Conservation (phyloP, 2,329 filamentous ascomycete species). For the Arthroderma sp. region DNA sequence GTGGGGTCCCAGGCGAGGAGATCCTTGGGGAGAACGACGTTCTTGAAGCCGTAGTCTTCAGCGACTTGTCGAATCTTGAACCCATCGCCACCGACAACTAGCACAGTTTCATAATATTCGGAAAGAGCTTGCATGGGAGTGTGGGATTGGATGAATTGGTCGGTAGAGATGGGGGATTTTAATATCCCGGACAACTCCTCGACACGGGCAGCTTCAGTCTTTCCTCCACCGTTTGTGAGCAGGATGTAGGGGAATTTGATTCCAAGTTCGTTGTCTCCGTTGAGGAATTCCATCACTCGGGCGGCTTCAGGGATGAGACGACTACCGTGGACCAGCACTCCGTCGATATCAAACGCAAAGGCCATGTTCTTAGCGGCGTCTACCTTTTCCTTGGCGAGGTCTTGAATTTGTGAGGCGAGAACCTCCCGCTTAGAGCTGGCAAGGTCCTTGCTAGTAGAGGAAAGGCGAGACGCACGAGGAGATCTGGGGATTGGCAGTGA, state of each 20-base stretch:
- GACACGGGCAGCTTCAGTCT: slow-evolving; percentile 52
- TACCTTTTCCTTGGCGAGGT: slow-evolving; percentile 53
- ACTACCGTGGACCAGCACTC: slow-evolving; percentile 62
- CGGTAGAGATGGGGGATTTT: slow-evolving; percentile 49
- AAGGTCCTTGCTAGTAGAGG: slow-evolving; percentile 46
- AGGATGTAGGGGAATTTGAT: slow-evolving; percentile 68
- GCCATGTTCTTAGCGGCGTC: slow-evolving; percentile 63
- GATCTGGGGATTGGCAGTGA: slow-evolving; percentile 59
- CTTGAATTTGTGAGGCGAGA: slow-evolving; percentile 56
- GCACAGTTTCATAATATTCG: slow-evolving; percentile 64
- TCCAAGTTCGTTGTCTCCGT: slow-evolving; percentile 62
- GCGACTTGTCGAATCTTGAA: slow-evolving; percentile 62
- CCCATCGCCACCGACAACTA: slow-evolving; percentile 63
- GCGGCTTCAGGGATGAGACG: slow-evolving; percentile 55
- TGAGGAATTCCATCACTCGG: slow-evolving; percentile 55
- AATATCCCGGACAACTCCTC: slow-evolving; percentile 56
- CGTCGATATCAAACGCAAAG: slow-evolving; percentile 58
- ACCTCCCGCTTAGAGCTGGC: slow-evolving; percentile 51
- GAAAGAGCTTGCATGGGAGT: slow-evolving; percentile 63
- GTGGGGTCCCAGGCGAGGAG: slow-evolving; percentile 56
- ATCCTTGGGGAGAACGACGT: slow-evolving; percentile 61
- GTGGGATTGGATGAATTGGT: slow-evolving; percentile 67
- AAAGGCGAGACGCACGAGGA: slow-evolving; percentile 55
- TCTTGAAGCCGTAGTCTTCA: slow-evolving; percentile 60
- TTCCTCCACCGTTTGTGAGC: slow-evolving; percentile 61